Evolutionary conservation across 257 asterid species (phyloP).

Genomic region (Jacaranda mimosifolia): DNA sequence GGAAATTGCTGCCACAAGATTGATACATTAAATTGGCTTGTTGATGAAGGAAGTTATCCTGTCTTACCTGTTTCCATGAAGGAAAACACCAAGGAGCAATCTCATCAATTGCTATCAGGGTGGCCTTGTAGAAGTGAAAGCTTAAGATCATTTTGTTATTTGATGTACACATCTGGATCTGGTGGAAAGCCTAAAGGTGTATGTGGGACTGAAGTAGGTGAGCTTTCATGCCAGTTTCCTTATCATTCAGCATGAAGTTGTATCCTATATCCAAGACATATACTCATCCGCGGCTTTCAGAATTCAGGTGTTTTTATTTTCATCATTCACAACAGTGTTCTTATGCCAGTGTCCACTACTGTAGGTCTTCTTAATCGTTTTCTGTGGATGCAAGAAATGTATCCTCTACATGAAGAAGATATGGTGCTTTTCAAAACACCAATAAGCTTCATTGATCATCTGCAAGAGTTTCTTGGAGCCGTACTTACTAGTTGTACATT

Average conservation of each 20-base stretch:
- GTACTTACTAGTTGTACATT: constrained; percentile 73
- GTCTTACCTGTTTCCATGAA: constrained; percentile 58
- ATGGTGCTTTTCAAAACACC: constrained; percentile 79
- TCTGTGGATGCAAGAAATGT: constrained; percentile 86
- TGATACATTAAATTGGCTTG: constrained; percentile 74
- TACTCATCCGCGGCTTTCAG: constrained; percentile 1
- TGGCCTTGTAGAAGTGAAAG: constrained; percentile 82
- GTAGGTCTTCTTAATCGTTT: constrained; percentile 92
- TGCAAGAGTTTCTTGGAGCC: constrained; percentile 93
- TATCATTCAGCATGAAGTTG: constrained; percentile 7
- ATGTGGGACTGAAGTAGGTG: constrained; percentile 94
- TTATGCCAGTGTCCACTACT: constrained; percentile 34
- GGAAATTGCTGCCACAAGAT: constrained; percentile 62
- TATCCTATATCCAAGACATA: constrained; percentile 11
- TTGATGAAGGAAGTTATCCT: constrained; percentile 57
- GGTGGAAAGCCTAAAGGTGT: constrained; percentile 92
- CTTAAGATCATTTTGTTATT: constrained; percentile 79
- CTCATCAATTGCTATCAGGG: constrained; percentile 40
- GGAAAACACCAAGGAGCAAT: constrained; percentile 43
- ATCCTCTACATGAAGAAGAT: constrained; percentile 75
- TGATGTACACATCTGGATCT: constrained; percentile 96
- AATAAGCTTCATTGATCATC: constrained; percentile 90
- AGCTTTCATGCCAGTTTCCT: constrained; percentile 27
- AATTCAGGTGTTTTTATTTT: constrained; percentile 7
- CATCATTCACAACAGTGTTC: constrained; percentile 22